phyloP scores from a whole-genome alignment of 164 flowering plant species.

The Magnolia kwangsiensis region DNA sequence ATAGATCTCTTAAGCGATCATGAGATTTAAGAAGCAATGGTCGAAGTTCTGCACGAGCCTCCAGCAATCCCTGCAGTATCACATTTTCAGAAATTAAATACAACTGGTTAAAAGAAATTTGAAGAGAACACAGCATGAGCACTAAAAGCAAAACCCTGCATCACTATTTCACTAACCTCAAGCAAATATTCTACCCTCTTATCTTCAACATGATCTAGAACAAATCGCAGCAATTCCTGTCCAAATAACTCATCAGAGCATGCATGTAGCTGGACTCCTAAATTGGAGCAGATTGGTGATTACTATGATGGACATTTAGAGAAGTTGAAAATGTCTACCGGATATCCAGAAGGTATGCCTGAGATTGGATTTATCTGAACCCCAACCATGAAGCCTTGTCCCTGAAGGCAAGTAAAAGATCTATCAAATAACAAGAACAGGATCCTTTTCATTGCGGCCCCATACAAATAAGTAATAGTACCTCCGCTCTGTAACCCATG shows the following conservation, averaged over 20 bases:
- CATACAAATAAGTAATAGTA: slow-evolving; percentile 20
- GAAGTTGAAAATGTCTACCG: slow-evolving; percentile 36
- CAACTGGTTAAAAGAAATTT: neutral
- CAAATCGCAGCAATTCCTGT: slow-evolving; percentile 77
- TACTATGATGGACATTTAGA: neutral
- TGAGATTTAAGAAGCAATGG: slow-evolving; percentile 60
- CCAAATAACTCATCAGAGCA: slow-evolving; percentile 7
- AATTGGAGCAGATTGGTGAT: neutral
- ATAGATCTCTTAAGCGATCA: slow-evolving; percentile 78
- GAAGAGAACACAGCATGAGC: neutral
- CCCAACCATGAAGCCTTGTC: slow-evolving; percentile 98
- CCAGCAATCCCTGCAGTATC: slow-evolving; percentile 71
- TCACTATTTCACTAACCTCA: slow-evolving; percentile 51
- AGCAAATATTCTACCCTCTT: slow-evolving; percentile 80
- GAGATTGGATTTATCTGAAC: slow-evolving; percentile 82
- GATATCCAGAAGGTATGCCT: slow-evolving; percentile 85
- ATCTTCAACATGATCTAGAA: slow-evolving; percentile 80
- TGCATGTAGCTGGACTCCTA: neutral
- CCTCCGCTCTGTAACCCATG: slow-evolving; percentile 90
- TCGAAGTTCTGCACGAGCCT: slow-evolving; percentile 84
- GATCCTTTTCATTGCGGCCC: neutral
- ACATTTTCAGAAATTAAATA: slow-evolving; percentile 10
- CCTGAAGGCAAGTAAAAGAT: slow-evolving; percentile 41
- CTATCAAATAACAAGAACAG: slow-evolving; percentile 4
- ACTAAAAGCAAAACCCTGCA: neutral